These are phyloP conservation scores for Solanum arcanum DNA, from an alignment of 257 asterid genomes.

Conservation along the genomic window DNA sequence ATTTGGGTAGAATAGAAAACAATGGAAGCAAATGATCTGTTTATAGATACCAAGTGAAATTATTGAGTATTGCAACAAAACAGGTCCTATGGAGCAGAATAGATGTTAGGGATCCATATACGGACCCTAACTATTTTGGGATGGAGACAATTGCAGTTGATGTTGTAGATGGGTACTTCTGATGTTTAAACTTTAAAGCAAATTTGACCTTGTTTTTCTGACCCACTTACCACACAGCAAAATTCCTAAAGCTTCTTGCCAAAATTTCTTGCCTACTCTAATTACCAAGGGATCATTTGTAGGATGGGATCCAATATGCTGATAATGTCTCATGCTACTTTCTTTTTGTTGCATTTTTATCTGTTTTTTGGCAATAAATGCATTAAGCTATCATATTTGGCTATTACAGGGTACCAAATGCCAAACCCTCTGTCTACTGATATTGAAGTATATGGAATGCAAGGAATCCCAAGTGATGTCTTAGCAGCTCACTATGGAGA, in stretches of 20 bases:
- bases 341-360: too few species aligned
- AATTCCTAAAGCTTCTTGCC: background rate
- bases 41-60: background rate
- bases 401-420: too few species aligned
- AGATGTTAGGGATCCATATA: background rate
- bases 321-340: too few species aligned
- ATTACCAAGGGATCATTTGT: background rate
- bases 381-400: too few species aligned
- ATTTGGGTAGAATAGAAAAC: background rate
- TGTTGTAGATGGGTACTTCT: background rate
- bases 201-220: background rate
- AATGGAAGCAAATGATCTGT: background rate
- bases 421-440: too few species aligned
- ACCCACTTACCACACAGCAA: background rate
- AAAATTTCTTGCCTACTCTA: background rate
- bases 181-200: background rate
- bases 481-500: too few species aligned
- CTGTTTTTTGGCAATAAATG: too few species aligned
- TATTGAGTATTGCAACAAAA: background rate
- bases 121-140: background rate
- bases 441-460: too few species aligned
- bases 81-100: background rate
- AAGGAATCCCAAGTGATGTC: too few species aligned
- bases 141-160: background rate
- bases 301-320: background rate